Evolutionary conservation across 352 stramenopile genomes (phyloP), one percentile per base, ranked within the genome.

Genomic region (Globisporangium yorkense): DNA sequence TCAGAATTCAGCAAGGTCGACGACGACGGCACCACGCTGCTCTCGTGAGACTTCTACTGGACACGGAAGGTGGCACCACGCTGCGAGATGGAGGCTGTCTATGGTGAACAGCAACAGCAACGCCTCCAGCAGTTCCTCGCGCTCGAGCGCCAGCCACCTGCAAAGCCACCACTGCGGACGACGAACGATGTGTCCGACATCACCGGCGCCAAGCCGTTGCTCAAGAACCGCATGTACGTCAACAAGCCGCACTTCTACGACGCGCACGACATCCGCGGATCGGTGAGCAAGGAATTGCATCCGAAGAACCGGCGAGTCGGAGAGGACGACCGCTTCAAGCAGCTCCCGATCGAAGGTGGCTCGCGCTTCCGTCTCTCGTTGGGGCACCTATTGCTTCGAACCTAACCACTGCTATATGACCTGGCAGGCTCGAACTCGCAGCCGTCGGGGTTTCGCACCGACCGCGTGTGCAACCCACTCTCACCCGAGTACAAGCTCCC

Each of bases 111-210:
- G 24, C 72, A 81, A 46, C 70, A 74, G 15, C 62, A 53, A 24
- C 65, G 62, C 39, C 31, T 85, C 29, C 71, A 75, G 41, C 71
- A 68, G 24, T 88, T 88, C 47, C 57, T 88, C 39, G 61, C 67
- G 21, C 69, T 72, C 13, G 77, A 74, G 45, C 53, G 56, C 20
- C 54, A 59, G 15, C 67, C 65, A 10, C 59, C 61, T 5, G 39
- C 54, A 21, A 69, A 75, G 24, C 59, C 56, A 2, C 77, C 75
- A 12, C 46, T 75, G 15, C 75, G 80, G 53, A 51, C 57, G 13
- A 87, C 81, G 56, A 89, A 91, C 64, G 66, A 88, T 49, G 69
- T 91, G 45, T 76, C 74, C 6, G 81, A 91, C 51, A 91, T 91
- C 44, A 40, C 57, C 8, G 78, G 78, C 40, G 60, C 81, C 6